Conservation (phyloP, 2,329 filamentous ascomycete genomes). For the Colletotrichum falcatum region DNA sequence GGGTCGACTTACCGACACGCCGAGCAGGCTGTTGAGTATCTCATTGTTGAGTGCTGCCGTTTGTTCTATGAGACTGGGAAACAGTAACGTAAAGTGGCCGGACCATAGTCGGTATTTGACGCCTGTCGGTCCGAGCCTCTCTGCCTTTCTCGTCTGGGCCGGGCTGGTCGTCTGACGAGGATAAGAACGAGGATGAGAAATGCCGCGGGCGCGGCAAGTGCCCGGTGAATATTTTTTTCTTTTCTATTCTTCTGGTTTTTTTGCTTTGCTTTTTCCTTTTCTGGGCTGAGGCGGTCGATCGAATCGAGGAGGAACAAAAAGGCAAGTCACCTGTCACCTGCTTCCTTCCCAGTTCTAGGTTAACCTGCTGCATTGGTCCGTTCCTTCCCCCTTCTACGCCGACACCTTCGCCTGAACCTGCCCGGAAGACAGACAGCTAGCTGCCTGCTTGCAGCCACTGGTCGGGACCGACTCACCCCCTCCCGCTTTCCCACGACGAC, state of each 20-base stretch:
- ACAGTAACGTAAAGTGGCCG: background rate
- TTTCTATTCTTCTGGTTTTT: too few relatives aligned
- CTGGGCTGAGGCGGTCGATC: constrained; percentile 20
- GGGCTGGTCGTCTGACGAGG: background rate
- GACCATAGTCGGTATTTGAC: constrained; percentile 4
- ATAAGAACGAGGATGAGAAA: background rate
- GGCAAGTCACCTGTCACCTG: constrained; percentile 31
- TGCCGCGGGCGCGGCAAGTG: background rate
- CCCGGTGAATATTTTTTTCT: background rate
- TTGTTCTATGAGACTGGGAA: background rate
- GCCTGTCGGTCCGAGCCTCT: background rate
- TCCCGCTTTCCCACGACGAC: constrained; percentile 28
- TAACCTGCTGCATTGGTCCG: constrained; percentile 1
- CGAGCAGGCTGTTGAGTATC: constrained; percentile 42
- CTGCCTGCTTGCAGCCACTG: constrained; percentile 3
- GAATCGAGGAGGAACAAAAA: constrained; percentile 12
- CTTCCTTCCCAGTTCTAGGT: constrained; percentile 2
- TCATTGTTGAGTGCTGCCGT: constrained; percentile 21
- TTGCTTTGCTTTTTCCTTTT: too few relatives aligned
- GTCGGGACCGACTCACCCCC: background rate
- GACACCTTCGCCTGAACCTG: background rate
- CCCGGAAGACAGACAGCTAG: background rate
- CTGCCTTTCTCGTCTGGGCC: background rate
- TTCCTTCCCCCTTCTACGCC: background rate
- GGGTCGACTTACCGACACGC: constrained; percentile 41